A percentile compares a stretch with the other conserved stretches of the same genome.
phyloP scores from a whole-genome alignment of 805 yeast species.

The Kazachstania psychrophila region DNA sequence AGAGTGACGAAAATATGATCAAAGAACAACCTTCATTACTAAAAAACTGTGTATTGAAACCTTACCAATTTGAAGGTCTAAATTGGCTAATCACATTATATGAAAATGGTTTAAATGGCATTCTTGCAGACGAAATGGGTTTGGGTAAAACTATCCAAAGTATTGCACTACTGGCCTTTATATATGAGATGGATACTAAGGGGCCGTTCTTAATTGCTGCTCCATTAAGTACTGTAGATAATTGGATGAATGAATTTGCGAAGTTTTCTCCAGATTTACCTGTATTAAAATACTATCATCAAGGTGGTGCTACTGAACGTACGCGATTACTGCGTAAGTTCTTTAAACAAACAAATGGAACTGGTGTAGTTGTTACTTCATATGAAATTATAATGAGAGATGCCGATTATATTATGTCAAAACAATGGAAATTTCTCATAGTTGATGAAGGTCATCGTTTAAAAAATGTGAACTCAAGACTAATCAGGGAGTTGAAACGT shows the following conservation, averaged over 20 bases:
- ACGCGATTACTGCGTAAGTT: constrained; percentile 31
- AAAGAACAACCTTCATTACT: constrained; percentile 47
- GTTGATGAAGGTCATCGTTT: constrained; percentile 95
- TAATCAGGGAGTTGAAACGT: constrained; percentile 62
- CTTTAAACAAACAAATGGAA: constrained; percentile 30
- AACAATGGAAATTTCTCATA: constrained; percentile 71
- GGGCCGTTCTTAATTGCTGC: constrained; percentile 77
- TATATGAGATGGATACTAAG: constrained; percentile 65
- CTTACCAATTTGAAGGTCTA: constrained; percentile 81
- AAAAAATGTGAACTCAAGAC: constrained; percentile 71
- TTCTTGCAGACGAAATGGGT: constrained; percentile 97
- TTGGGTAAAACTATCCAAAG: constrained; percentile 89
- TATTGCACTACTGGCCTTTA: constrained; percentile 64
- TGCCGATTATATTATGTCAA: constrained; percentile 40
- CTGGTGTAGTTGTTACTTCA: constrained; percentile 62
- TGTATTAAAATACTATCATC: constrained; percentile 56
- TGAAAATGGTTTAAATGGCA: constrained; percentile 91
- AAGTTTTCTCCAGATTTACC: constrained; percentile 65
- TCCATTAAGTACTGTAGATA: constrained; percentile 76
- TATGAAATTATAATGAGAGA: constrained; percentile 77
- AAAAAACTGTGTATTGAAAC: constrained; percentile 56
- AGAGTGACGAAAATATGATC: constrained; percentile 6
- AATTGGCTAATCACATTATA: constrained; percentile 84
- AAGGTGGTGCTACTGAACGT: constrained; percentile 37
- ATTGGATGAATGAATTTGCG: constrained; percentile 70